Evolutionary conservation across 805 yeast genomes (phyloP).

Genomic region (Torulaspora franciscae): DNA sequence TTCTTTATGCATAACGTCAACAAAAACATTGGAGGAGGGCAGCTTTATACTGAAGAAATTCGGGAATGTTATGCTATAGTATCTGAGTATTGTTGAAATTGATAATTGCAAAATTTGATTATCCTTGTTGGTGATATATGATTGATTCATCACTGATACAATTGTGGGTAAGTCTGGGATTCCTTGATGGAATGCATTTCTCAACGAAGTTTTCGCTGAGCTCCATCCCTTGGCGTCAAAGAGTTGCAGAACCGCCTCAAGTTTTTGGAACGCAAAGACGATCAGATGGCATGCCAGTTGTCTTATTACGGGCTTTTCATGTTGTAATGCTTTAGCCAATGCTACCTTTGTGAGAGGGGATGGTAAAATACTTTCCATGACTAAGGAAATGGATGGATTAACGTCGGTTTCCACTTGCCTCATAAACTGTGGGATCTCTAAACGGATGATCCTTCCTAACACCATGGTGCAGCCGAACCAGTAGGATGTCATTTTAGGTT

Average conservation of each 20-base stretch:
- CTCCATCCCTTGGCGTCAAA: slow-evolving; percentile 42
- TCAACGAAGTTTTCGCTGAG: slow-evolving; percentile 34
- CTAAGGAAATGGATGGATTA: slow-evolving; percentile 35
- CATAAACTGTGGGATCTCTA: slow-evolving; percentile 48
- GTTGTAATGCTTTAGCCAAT: slow-evolving; percentile 53
- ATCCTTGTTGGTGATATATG: slow-evolving; percentile 35
- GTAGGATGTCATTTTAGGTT: slow-evolving; percentile 73
- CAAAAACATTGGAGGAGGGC: slow-evolving; percentile 36
- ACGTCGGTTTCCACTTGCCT: slow-evolving; percentile 26
- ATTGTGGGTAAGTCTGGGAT: slow-evolving; percentile 50
- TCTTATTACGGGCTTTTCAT: slow-evolving; percentile 47
- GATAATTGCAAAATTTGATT: slow-evolving; percentile 48
- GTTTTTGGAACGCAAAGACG: slow-evolving; percentile 49
- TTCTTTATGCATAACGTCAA: slow-evolving; percentile 34
- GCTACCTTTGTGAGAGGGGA: slow-evolving; percentile 54
- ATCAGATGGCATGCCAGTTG: slow-evolving; percentile 64
- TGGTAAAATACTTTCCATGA: slow-evolving; percentile 60
- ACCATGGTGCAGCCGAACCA: slow-evolving; percentile 74
- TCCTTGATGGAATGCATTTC: slow-evolving; percentile 31
- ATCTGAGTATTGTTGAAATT: slow-evolving; percentile 41
- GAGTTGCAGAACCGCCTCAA: slow-evolving; percentile 38
- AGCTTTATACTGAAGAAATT: slow-evolving; percentile 31
- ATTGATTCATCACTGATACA: slow-evolving; percentile 42
- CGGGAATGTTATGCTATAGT: slow-evolving; percentile 40
- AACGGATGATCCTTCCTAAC: slow-evolving; percentile 52